Evolutionary conservation across 495 filamentous ascomycete species (phyloP).

Genomic region (Lentithecium fluviatile): DNA sequence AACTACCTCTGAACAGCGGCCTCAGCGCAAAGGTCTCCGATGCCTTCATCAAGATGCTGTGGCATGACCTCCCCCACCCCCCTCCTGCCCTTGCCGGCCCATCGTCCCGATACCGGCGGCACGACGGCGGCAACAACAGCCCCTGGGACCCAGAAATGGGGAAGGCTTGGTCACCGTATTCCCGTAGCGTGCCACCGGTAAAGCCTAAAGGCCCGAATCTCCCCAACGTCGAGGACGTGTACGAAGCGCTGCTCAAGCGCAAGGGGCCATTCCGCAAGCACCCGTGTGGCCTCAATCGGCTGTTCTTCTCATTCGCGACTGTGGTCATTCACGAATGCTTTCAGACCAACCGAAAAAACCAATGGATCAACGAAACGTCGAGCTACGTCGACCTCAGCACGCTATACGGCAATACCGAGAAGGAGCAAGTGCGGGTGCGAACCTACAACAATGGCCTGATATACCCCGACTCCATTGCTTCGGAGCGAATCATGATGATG

Average conservation of each 20-base stretch:
- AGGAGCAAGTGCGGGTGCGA: constrained; percentile 36
- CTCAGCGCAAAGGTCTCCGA: constrained; percentile 38
- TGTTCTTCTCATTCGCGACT: constrained; percentile 41
- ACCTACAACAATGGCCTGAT: constrained; percentile 38
- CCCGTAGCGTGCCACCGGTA: constrained; percentile 35
- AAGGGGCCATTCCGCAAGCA: constrained; percentile 38
- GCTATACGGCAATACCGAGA: constrained; percentile 36
- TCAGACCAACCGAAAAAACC: constrained; percentile 43
- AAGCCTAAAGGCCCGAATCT: constrained; percentile 39
- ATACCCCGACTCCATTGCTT: constrained; percentile 39
- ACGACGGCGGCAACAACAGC: constrained; percentile 45
- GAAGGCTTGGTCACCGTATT: constrained; percentile 45
- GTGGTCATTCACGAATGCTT: constrained; percentile 37
- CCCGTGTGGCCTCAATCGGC: constrained; percentile 39
- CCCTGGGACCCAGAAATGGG: constrained; percentile 49
- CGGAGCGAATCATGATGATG: constrained; percentile 41
- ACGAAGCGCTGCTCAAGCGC: constrained; percentile 37
- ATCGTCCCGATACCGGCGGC: constrained; percentile 39
- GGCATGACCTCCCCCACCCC: constrained; percentile 38
- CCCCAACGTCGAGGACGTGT: constrained; percentile 36
- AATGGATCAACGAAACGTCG: constrained; percentile 42
- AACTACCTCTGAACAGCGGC: constrained; percentile 39
- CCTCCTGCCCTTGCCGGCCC: constrained; percentile 36
- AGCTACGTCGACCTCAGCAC: constrained; percentile 41
- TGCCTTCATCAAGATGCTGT: constrained; percentile 40